Base-by-base conservation (phyloP, 2,329 filamentous ascomycete species). In the Aureobasidium sp. region DNA sequence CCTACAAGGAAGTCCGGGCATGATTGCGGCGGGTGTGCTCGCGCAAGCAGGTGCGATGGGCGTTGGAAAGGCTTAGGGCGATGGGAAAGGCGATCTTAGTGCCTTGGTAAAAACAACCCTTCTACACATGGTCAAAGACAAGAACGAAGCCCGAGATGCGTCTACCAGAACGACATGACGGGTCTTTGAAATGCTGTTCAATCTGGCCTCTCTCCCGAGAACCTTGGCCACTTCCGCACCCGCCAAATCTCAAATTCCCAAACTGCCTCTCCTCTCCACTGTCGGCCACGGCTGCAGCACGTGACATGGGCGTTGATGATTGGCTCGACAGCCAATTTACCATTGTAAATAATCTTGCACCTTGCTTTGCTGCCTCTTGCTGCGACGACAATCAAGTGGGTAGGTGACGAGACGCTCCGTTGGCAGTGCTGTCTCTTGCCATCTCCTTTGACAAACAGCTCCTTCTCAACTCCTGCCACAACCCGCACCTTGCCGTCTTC, bases 1-100 rank as follows among this genome's bases (percentile, higher is more conserved):
- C 76, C 64, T 77, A 80, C 78, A 77, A 66, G 78, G 78, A 69
- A 80, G 77, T 68, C 78, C 78, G 67, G 78, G 78, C 78, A 80
- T 80, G 44, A 17, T 44, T 23, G 57, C 57, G 27, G 46, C 46
- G 32, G 48, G 8, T 17, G 56, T 53, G 60, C 27, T 36, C 26
- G 20, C 20, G 27, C 51, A 26, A 13, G 53, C 36, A 63, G 44
- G 50, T 29, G 61, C 51, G 17, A 53, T 23, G 59, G 26, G 48
- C 48, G 46, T 39, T 20, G 6, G 17, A 34, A 17, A 62, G 9
- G 48, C 34, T 53, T 41, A 62, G 26, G 50, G 60, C n/a, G 46
- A 61, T 17, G 34, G 23, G 29, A 23, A 29, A 41, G 50, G 60
- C 60, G 36, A 47, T 46, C 12, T 37, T 17, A 47, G 34, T 62